Base-by-base conservation (phyloP, 2,329 filamentous ascomycete species). In the Aspergillus sp. region DNA sequence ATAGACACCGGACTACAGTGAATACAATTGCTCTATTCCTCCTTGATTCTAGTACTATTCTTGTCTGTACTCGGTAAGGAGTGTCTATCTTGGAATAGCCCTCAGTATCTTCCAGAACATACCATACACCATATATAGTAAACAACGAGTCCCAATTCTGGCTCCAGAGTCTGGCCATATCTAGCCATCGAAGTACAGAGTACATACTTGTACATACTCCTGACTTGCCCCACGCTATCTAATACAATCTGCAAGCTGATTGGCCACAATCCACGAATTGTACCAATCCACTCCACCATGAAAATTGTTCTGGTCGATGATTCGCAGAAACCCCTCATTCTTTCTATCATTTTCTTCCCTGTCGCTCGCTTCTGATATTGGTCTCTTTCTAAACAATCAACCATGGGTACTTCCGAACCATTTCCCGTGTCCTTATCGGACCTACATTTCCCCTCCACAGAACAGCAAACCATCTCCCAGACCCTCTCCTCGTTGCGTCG, bases 401-500 rank as follows among this genome's bases (percentile, higher is more conserved):
- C 52, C 50, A 67, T 64, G 62, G 57, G 47, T n/a, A 56, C 53
- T 38, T 52, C 63, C 47, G 56, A 58, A 17, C 43, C 60, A 22
- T 62, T 60, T 42, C 67, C 67, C 22, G 54, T 65, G 44, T 68
- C 68, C 15, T 48, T 72, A 22, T 66, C 67, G 19, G 61, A 64
- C 42, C 68, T 82, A 46, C 73, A 82, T 55, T 82, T 83, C 60
- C 75, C 79, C 19, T 70, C 70, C 15, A 67, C 73, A 27, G 54
- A 56, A 46, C 71, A 72, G n/a, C 83, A 30, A 10, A 30, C 84
- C 53, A 80, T 91, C 62, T 86, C 83, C 30, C 78, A 79, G 53
- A 83, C 78, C 3, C 81, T 94, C 12, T 75, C 79, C 43, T 83
- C 85, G 27, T 80, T 95, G 51, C 88, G 86, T 64, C 82, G 85